Evolutionary conservation across 2,329 filamentous ascomycete species (phyloP).

Genomic region (Achaetomium macrosporum): DNA sequence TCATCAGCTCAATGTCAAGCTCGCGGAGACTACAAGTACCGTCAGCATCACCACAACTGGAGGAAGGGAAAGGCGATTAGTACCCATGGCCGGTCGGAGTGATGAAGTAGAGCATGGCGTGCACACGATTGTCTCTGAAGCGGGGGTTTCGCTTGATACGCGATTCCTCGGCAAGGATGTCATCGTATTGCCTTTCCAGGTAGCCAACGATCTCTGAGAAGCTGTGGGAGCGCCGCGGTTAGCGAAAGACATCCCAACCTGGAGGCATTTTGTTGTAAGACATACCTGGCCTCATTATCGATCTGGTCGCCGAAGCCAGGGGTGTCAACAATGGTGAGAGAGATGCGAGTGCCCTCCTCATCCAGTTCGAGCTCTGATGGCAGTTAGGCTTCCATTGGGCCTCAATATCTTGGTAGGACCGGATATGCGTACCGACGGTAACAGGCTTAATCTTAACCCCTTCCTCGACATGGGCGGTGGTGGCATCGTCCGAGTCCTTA

Average conservation of each 20-base stretch:
- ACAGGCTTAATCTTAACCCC: conserved; percentile 98
- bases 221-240: conserved; percentile 40
- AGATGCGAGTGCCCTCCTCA: conserved; percentile 97
- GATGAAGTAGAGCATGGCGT: conserved; percentile 98
- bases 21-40: conserved; percentile 69
- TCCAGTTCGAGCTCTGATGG: conserved; percentile 81
- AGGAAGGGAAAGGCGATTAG: conserved; percentile 28
- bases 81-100: conserved; percentile 94
- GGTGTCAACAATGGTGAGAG: conserved; percentile 95
- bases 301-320: conserved; percentile 98
- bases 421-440: conserved; percentile 72
- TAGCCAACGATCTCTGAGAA: conserved; percentile 98
- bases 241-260: neutral
- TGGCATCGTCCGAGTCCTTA: conserved; percentile 89
- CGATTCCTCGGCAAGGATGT: conserved; percentile 98
- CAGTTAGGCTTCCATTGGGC: conserved; percentile 3
- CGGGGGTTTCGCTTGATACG: conserved; percentile 99
- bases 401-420: neutral
- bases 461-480: conserved; percentile 85
- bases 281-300: conserved; percentile 94
- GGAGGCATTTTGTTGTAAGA: neutral
- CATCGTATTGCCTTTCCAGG: conserved; percentile 98
- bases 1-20: conserved; percentile 99
- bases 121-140: conserved; percentile 98
- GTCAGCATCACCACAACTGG: conserved; percentile 21